Conservation (phyloP, 129 eudicot genomes). For the Sambucus nigra region DNA sequence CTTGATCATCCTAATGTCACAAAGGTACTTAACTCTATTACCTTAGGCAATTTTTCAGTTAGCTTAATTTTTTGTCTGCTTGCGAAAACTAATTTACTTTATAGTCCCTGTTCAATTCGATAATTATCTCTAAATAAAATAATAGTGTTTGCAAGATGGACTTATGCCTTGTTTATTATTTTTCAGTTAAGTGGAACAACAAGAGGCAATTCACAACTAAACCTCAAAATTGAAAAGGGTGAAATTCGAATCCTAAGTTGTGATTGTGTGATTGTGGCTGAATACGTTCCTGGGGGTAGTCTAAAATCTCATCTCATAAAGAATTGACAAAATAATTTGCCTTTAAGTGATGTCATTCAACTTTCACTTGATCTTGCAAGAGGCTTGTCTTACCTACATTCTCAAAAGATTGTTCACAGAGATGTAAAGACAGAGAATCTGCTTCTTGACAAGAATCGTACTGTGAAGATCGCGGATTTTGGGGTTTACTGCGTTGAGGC, state of each 20-base stretch:
- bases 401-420: slow-evolving; percentile 39
- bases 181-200: too few relatives aligned
- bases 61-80: too few relatives aligned
- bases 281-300: slow-evolving; percentile 28
- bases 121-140: neutral
- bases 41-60: too few relatives aligned
- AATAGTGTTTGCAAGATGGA: too few relatives aligned
- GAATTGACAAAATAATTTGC: slow-evolving; percentile 21
- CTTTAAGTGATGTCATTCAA: slow-evolving; percentile 14
- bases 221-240: slow-evolving; percentile 7
- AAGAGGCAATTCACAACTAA: neutral
- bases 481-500: slow-evolving; percentile 29
- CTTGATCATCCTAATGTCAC: slow-evolving; percentile 43
- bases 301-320: slow-evolving; percentile 21
- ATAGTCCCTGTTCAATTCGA: too few relatives aligned
- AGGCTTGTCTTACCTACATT: slow-evolving; percentile 53
- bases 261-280: slow-evolving; percentile 24
- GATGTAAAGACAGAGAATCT: too few relatives aligned
- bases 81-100: too few relatives aligned
- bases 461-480: slow-evolving; percentile 28
- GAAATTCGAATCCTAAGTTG: slow-evolving; percentile 11
- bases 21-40: too few relatives aligned
- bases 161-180: too few relatives aligned
- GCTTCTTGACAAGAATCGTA: slow-evolving; percentile 29
- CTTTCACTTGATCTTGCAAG: slow-evolving; percentile 34